Evolutionary conservation across 192 early-diverging fungal genomes (phyloP).

Genomic region (Backusella sp.): DNA sequence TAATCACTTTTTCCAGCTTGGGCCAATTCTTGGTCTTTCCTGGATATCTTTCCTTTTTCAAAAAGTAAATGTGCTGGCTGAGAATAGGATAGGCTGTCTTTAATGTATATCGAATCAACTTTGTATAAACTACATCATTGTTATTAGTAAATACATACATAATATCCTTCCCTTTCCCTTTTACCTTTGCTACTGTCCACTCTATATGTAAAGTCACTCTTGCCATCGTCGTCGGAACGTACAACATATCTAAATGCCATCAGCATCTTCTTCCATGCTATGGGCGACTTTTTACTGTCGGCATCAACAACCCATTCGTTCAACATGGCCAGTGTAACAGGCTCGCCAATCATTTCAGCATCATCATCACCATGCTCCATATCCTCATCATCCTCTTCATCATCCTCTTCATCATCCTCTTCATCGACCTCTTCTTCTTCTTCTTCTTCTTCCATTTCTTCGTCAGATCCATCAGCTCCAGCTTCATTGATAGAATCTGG

Average conservation of each 20-base stretch:
- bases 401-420: background rate
- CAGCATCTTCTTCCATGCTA: conserved; percentile 70
- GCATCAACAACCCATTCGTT: conserved; percentile 51
- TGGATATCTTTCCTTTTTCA: conserved; percentile 30
- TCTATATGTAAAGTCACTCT: conserved; percentile 57
- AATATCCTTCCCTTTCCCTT: background rate
- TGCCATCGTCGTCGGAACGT: conserved; percentile 59
- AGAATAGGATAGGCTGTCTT: conserved; percentile 69
- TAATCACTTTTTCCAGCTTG: conserved; percentile 64
- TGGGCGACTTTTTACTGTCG: conserved; percentile 61
- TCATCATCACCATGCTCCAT: conserved; percentile 22
- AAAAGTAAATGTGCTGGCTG: conserved; percentile 58
- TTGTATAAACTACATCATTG: conserved; percentile 63
- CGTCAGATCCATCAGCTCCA: conserved; percentile 8
- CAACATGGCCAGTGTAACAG: conserved; percentile 61
- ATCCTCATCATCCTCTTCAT: conserved; percentile 28
- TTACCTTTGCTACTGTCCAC: conserved; percentile 58
- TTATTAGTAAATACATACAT: too few species aligned
- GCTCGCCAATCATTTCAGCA: conserved; percentile 30
- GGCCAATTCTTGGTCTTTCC: conserved; percentile 23
- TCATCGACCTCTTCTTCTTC: background rate
- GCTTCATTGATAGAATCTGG: conserved; percentile 22
- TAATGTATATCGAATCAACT: conserved; percentile 69
- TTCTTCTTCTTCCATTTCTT: conserved; percentile 20
- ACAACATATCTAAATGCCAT: conserved; percentile 85